Base-by-base conservation (phyloP, 2,329 filamentous ascomycete species). In the Aspergillaceae sp. region DNA sequence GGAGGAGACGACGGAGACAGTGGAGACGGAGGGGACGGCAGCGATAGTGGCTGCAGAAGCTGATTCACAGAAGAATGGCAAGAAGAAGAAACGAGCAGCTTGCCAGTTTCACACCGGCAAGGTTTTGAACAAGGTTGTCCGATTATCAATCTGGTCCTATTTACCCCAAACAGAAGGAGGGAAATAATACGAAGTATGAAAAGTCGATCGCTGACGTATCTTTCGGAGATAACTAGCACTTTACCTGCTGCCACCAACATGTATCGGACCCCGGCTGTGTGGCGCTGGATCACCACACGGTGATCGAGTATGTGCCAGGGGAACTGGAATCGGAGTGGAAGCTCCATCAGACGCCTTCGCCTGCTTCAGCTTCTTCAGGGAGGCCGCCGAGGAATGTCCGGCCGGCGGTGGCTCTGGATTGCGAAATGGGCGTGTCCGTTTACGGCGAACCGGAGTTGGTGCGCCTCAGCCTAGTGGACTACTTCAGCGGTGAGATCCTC, bases 391-490 rank as follows among this genome's bases (percentile, higher is more conserved):
- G n/a, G 10, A 7, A 38, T 7, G n/a, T 41, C 3, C 52, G 49
- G 2, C 10, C 11, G 2, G 63, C 59, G 2, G 68, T 79, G 3
- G 74, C 70, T 0, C 60, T 80, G 3, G 76, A 79, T 49, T 79
- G 77, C 50, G 76, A 80, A 51, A 79, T 79, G 74, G 56, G 76
- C 10, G 68, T 64, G 0, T 62, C 71, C 1, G 51, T 54, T 6
- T 61, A 60, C 4, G 69, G 71, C 5, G 74, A 79, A 7, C 58
- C 61, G 0, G 75, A 79, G 49, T 60, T 80, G 5, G 76, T 80
- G 47, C 74, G 76, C 3, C 37, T 80, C 1, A 73, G 72, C 0
- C 55, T 71, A 2, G 55, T 80, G 28, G 76, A 79, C 55, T 76
- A 74, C 53, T 76, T 78, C 54, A 69, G 71, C 0, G 65, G 69